These are phyloP conservation scores for Trichomonas vaginalis DNA, from an alignment of 208 protist species.

Conservation along the genomic window DNA sequence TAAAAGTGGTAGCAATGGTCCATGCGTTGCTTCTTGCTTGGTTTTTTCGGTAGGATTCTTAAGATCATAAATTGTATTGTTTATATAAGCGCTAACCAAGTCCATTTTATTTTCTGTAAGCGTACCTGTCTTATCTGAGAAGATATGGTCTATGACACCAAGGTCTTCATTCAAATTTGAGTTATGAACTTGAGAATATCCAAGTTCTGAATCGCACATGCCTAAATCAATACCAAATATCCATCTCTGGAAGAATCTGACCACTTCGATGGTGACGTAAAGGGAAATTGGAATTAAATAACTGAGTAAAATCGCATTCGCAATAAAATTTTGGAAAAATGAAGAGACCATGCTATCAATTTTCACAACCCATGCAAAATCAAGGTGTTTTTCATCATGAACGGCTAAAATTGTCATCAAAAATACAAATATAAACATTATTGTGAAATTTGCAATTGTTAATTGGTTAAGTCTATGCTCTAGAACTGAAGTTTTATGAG, in stretches of 20 bases:
- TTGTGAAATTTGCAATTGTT: neutral
- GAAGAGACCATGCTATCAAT: neutral
- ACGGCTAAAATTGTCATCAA: neutral
- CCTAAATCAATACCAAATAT: neutral
- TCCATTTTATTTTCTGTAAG: conserved; percentile 57
- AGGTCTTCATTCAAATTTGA: conserved; percentile 84
- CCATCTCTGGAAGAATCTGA: conserved; percentile 16
- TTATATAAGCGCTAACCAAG: neutral
- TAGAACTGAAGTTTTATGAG: neutral
- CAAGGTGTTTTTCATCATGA: neutral
- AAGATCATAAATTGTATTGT: neutral
- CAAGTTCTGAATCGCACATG: neutral
- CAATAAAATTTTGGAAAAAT: neutral
- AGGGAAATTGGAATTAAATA: conserved; percentile 32
- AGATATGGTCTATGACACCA: conserved; percentile 80
- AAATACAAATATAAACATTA: neutral
- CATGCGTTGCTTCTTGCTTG: too few species aligned
- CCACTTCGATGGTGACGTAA: conserved; percentile 33
- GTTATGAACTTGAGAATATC: neutral
- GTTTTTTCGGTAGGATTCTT: neutral
- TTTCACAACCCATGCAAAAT: neutral
- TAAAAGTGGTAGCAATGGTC: neutral
- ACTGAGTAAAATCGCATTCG: conserved; percentile 23
- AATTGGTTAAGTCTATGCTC: neutral
- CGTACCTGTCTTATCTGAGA: conserved; percentile 94